These are phyloP conservation scores for Vitis labrusca DNA, from an alignment of 164 flowering plant genomes.

Conservation along the genomic window DNA sequence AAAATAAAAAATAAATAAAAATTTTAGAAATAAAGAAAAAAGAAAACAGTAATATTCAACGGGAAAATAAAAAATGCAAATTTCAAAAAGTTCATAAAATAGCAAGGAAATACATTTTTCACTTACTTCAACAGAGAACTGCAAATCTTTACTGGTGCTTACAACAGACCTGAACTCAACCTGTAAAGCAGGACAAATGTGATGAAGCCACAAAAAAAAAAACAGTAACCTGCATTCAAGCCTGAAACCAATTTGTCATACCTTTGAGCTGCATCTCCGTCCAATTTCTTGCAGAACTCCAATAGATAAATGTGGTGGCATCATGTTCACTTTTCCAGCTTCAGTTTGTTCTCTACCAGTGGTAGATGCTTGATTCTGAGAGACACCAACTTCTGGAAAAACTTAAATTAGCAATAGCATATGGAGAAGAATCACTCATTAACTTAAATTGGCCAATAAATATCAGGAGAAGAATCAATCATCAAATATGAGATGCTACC, in stretches of 20 bases:
- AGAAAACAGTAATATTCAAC: background rate
- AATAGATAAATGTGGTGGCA: constrained; percentile 53
- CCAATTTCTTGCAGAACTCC: constrained; percentile 92
- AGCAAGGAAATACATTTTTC: background rate
- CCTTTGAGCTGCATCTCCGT: constrained; percentile 79
- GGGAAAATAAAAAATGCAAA: background rate
- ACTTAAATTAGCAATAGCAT: constrained; percentile 12
- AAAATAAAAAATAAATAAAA: background rate
- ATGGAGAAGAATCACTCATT: background rate
- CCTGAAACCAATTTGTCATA: constrained; percentile 15
- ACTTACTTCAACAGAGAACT: constrained; percentile 87
- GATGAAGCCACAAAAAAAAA: background rate
- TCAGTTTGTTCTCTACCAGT: constrained; percentile 50
- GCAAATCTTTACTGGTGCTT: constrained; percentile 79
- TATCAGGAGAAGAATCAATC: too few species aligned
- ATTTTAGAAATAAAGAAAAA: too few species aligned
- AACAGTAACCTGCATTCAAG: background rate
- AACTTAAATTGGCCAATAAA: too few species aligned
- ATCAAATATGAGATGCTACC: too few species aligned
- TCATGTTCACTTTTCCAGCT: constrained; percentile 38
- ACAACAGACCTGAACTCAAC: constrained; percentile 79
- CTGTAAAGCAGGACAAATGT: constrained; percentile 37
- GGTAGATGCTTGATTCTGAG: constrained; percentile 33
- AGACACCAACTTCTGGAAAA: constrained; percentile 36
- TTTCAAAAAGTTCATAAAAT: background rate